Evolutionary conservation across 2,329 filamentous ascomycete species (phyloP), one percentile per base, ranked within the genome.

Genomic region (Paraphaeosphaeria sporulosa): DNA sequence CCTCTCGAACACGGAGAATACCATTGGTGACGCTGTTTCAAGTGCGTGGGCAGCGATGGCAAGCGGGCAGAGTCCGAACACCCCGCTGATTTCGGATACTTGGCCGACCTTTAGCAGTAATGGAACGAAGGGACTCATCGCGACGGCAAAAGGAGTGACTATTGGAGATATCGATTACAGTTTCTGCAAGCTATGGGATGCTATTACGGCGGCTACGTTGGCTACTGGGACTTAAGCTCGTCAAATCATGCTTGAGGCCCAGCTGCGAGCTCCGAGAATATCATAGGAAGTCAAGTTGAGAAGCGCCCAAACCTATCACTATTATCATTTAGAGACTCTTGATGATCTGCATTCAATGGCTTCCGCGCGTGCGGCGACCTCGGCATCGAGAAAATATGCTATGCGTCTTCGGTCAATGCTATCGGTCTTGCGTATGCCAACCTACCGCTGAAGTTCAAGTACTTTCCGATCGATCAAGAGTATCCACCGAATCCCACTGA

Each of bases 391-490:
- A 69, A 66, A 12, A 63, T 79, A 42, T 76, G 73, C 68, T 79
- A 78, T 57, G 76, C 76, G 6, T 76, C 71, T 13, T 77, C 72
- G 6, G 76, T 79, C 32, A 78, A 78, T 43, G 77, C 78, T 6
- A 74, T 79, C 21, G 77, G 77, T 0, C 71, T 80, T 1, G 77
- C 77, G 21, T 78, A 77, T 58, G 69, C 76, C 15, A 75, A 76
- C 46, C 75, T 67, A 49, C 74, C 76, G 21, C 60, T 77, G 17
- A 59, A 66, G 5, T 77, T 78, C 57, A 72, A 73, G 38, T 79
- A 77, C 59, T 78, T 79, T 57, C 77, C 76, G 25, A 68, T 79
- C 27, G 76, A 79, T 36, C 76, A 80, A 65, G 71, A 76, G 8
- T 70, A 70, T 23, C 70, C 73, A 0, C 61, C 61, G 15, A 67